Conservation (phyloP, 1,139 yeast species). For the Geotrichum reessii region DNA sequence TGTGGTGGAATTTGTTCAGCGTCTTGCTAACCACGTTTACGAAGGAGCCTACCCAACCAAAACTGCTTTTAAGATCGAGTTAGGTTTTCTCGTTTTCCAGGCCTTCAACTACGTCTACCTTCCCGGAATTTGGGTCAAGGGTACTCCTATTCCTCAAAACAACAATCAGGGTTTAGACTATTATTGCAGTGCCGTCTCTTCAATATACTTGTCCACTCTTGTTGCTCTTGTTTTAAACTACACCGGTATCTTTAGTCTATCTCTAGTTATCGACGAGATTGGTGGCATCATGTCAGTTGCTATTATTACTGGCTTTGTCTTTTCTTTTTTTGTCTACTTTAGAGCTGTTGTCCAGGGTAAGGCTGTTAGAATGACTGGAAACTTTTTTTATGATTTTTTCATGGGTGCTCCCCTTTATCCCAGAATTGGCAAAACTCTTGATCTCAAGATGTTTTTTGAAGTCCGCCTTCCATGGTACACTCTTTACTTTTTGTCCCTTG, state of each 20-base stretch:
- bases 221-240: slow-evolving; percentile 59
- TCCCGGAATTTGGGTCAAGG: slow-evolving; percentile 94
- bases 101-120: slow-evolving; percentile 71
- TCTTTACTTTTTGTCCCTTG: slow-evolving; percentile 68
- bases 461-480: slow-evolving; percentile 97
- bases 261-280: slow-evolving; percentile 69
- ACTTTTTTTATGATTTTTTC: slow-evolving; percentile 81
- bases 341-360: slow-evolving; percentile 44
- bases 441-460: slow-evolving; percentile 93
- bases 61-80: slow-evolving; percentile 64
- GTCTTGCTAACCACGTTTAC: slow-evolving; percentile 42
- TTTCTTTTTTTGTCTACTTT: slow-evolving; percentile 66
- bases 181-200: slow-evolving; percentile 85
- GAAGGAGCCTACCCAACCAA: slow-evolving; percentile 64
- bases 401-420: slow-evolving; percentile 98
- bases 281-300: slow-evolving; percentile 93
- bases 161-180: slow-evolving; percentile 78
- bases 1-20: slow-evolving; percentile 50
- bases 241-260: slow-evolving; percentile 65
- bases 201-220: slow-evolving; percentile 65
- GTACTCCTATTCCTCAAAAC: slow-evolving; percentile 82
- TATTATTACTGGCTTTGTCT: slow-evolving; percentile 64
- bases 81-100: slow-evolving; percentile 66
- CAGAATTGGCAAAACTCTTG: slow-evolving; percentile 75
- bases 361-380: slow-evolving; percentile 85